These are phyloP conservation scores for Phlegmacium glaucopus DNA, from an alignment of 768 basidiomycete genomes.

Conservation along the genomic window DNA sequence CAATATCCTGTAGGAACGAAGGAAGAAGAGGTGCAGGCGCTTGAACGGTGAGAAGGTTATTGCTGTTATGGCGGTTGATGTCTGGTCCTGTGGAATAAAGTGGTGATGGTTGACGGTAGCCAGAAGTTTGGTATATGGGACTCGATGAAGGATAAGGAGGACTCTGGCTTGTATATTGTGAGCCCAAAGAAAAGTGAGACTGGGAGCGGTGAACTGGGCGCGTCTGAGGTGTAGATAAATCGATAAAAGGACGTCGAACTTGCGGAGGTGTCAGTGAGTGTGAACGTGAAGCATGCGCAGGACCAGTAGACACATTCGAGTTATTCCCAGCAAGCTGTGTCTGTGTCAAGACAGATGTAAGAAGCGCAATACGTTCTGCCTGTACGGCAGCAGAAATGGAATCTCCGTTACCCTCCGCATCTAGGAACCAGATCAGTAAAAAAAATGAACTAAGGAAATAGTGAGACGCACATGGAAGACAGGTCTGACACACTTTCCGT, in stretches of 20 bases:
- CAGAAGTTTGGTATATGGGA: constrained; percentile 74
- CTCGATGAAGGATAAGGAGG: constrained; percentile 25
- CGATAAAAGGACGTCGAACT: constrained; percentile 35
- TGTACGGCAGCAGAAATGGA: constrained; percentile 84
- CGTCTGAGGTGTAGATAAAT: constrained; percentile 15
- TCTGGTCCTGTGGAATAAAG: constrained; percentile 35
- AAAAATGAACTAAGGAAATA: constrained; percentile 1
- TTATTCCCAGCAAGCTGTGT: constrained; percentile 32
- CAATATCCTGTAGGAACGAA: constrained; percentile 73
- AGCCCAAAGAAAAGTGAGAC: constrained; percentile 47
- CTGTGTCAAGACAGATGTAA: constrained; percentile 70
- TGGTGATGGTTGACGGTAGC: constrained; percentile 38
- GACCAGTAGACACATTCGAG: constrained; percentile 10
- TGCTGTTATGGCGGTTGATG: constrained; percentile 9
- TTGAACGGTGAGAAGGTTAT: constrained; percentile 24
- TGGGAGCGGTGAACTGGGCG: constrained; percentile 46
- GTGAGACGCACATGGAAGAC: constrained; percentile 65
- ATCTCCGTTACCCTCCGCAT: constrained; percentile 86
- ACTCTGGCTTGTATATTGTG: constrained; percentile 33
- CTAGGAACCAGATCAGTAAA: constrained; percentile 31
- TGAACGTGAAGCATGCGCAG: constrained; percentile 29
- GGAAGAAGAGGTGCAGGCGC: constrained; percentile 60
- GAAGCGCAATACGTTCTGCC: constrained; percentile 76
- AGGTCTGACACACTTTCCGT: constrained; percentile 87
- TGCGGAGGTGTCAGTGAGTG: constrained; percentile 48